Evolutionary conservation across 768 basidiomycete genomes (phyloP), one percentile per base, ranked within the genome.

Genomic region (Calocybe indica): DNA sequence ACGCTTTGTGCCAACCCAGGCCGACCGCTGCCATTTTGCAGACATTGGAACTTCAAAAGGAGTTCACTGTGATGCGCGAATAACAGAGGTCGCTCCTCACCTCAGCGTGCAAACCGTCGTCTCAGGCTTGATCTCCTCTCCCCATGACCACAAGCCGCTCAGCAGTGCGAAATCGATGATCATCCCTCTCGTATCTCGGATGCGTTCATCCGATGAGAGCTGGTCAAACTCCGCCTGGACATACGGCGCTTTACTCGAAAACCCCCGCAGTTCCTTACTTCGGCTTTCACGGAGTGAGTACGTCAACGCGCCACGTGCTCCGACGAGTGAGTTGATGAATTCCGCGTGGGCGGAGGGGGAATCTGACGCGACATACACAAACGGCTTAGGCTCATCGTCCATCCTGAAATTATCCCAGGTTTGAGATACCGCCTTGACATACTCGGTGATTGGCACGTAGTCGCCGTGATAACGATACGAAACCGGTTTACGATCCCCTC

Each of bases 101-200:
- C 73, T 76, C n/a, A 80, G 59, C 3, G 78, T 74, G 57, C 83
- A 85, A 31, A 87, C 61, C 5, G 70, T 66, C 14, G 78, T 80
- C 10, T 70, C 69, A 1, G 84, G 82, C 12, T 60, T 57, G 4
- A 71, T 59, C 36, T 76, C 75, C 10, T 64, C 65, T 6, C 64
- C 55, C 51, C 60, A 62, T 3, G 69, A 60, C 85, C 85, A 88
- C 37, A 80, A 55, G 11, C 85, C 85, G 46, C 73, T 78, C 22
- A 85, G 50, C 56, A 86, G 50, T 8, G 85, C 85, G 50, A 85
- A 74, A 60, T 88, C 85, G 5, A 86, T 76, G 40, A 88, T 59
- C 71, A 81, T 77, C 1, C 85, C 85, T 41, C 69, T 71, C 12
- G 83, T 85, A 28, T 76, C 70, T n/a, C 55, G 56, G 11, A 75